Conservation (phyloP, 2,329 filamentous ascomycete genomes). For the Fusarium fujikuroi region DNA sequence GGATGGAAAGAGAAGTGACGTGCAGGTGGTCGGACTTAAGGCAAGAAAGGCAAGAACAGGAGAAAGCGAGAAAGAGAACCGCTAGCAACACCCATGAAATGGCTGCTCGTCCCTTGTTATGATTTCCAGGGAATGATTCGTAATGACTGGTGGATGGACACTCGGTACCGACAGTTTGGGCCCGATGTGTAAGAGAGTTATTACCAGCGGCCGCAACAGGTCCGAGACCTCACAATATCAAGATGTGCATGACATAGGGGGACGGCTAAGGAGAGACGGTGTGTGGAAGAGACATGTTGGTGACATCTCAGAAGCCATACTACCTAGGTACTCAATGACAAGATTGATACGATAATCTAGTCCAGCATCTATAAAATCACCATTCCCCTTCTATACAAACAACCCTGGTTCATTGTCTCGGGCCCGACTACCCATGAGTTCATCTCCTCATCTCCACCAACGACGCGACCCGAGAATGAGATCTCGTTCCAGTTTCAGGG, state of each 20-base stretch:
- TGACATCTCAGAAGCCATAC: background rate
- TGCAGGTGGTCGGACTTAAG: constrained; percentile 22
- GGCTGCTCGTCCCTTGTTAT: constrained; percentile 37
- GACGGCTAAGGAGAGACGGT: constrained; percentile 13
- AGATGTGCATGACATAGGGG: constrained; percentile 3
- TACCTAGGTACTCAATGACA: background rate
- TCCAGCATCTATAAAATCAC: background rate
- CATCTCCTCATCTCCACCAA: constrained; percentile 33
- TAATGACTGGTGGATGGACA: constrained; percentile 27
- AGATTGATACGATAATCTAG: background rate
- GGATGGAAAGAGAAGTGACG: constrained; percentile 1
- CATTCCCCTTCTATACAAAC: background rate
- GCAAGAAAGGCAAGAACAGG: background rate
- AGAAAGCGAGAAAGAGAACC: background rate
- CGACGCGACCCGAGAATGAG: constrained; percentile 8
- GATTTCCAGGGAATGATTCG: constrained; percentile 32
- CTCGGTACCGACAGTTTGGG: constrained; percentile 41
- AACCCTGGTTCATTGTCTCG: constrained; percentile 10
- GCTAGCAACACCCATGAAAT: constrained; percentile 18
- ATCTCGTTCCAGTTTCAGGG: constrained; percentile 6
- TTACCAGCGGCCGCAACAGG: constrained; percentile 31
- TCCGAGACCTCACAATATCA: constrained; percentile 23
- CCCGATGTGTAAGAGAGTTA: constrained; percentile 41
- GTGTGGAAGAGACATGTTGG: background rate
- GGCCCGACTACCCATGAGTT: constrained; percentile 20